Evolutionary conservation across 768 basidiomycete species (phyloP), one percentile per base, ranked within the genome.

Genomic region (Cystobasidium ongulense): DNA sequence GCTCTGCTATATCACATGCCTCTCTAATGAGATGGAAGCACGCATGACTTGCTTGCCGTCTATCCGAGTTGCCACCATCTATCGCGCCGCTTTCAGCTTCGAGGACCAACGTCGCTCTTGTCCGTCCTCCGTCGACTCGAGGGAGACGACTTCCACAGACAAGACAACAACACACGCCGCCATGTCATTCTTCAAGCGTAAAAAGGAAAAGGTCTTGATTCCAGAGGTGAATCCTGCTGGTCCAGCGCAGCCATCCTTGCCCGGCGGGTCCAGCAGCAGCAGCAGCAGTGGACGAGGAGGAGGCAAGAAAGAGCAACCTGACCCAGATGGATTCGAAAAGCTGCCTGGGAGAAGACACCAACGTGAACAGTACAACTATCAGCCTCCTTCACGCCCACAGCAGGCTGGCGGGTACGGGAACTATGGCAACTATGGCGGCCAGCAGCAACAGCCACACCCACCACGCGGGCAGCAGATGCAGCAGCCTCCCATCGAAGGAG

Each of bases 131-230:
- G n/a, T n/a, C n/a, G n/a, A n/a, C n/a, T n/a, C n/a, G n/a, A n/a
- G n/a, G n/a, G n/a, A n/a, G 39, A 7, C 18, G 39, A 41, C 7
- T 41, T 8, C 39, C 18, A 7, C 39, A 8, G 39, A 8, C 39
- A 41, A 8, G 8, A 7, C 18, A 18, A 41, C 18, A 8, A 41
- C 18, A 41, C 39, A 41, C 39, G 15, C 15, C 46, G 23, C 33
- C 57, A 59, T 59, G 57, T 23, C 57, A 17, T 15, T 59, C 8
- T 59, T 59, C 57, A 59, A 59, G 33, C 57, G 57, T 27, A 75
- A n/a, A n/a, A n/a, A 75, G 74, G 76, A 78, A 75, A 70, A 76
- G 59, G 75, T 74, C 18, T 33, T 73, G 41, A 78, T 78, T 41
- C 77, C 77, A 31, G 77, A 78, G 5, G 57, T 76, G 27, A n/a